phyloP scores from a whole-genome alignment of 129 eudicot species.

The Flaveria linearis region DNA sequence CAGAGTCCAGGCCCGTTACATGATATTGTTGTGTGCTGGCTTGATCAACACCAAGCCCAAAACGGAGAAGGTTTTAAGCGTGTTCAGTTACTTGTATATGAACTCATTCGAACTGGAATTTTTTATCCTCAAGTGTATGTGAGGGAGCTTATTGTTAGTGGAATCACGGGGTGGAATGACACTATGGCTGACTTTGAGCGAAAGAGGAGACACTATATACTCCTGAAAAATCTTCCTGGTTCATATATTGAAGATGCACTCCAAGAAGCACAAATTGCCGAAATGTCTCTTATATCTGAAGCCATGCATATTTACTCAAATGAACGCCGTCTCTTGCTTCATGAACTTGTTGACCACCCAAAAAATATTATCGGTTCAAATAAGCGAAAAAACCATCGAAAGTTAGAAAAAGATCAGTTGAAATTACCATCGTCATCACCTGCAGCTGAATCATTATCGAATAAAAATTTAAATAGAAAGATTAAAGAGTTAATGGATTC shows the following conservation, averaged over 20 bases:
- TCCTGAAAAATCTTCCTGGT: conserved; percentile 77
- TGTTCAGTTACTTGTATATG: conserved; percentile 68
- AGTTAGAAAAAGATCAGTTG: conserved; percentile 41
- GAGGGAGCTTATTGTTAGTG: conserved; percentile 89
- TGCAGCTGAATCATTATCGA: conserved; percentile 28
- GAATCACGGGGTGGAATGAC: conserved; percentile 66
- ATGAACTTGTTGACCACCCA: conserved; percentile 42
- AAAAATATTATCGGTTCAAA: not conserved
- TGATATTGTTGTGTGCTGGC: conserved; percentile 91
- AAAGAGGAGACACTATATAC: conserved; percentile 64
- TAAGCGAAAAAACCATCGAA: conserved; percentile 36
- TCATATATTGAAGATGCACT: conserved; percentile 59
- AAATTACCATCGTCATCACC: conserved; percentile 34
- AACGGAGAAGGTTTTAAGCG: conserved; percentile 78
- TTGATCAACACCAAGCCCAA: conserved; percentile 87
- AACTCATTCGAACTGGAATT: conserved; percentile 67
- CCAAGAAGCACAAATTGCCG: conserved; percentile 66
- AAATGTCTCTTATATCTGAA: conserved; percentile 42
- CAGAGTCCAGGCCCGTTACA: conserved; percentile 90
- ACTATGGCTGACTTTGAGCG: conserved; percentile 51
- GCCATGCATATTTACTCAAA: conserved; percentile 74
- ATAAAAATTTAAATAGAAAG: conserved; percentile 34
- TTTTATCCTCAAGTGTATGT: conserved; percentile 84
- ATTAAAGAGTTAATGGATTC: conserved; percentile 66
- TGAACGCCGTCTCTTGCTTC: conserved; percentile 75